Base-by-base conservation (phyloP, 2,329 filamentous ascomycete species). In the Sarocladiaceae sp. region DNA sequence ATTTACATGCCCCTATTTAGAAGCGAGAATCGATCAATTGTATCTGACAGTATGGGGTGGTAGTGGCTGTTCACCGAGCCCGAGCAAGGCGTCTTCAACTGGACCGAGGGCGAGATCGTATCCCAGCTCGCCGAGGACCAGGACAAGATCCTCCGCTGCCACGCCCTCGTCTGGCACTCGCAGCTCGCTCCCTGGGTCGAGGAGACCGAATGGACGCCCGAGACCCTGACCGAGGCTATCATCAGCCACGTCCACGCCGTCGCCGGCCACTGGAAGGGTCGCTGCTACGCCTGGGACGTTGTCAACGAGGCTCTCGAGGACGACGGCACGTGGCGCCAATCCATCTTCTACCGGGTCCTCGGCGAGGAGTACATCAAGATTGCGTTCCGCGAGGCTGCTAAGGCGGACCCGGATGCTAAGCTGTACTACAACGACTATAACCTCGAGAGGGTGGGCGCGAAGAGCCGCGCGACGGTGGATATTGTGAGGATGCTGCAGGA, bases 241-340 rank as follows among this genome's bases (percentile, higher is more conserved):
- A 50, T 56, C 58, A 73, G 73, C 43, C 81, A 85, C 59, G 76
- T 85, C 51, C 70, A 72, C 48, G 69, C 74, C 50, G 76, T 74
- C 41, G 73, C 76, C 6, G 65, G 62, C 12, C 70, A 82, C 59
- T 82, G 74, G 65, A 72, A 73, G 58, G 73, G 76, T 45, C 67
- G 75, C 51, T 81, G 79, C 59, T 76, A 77, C 56, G 69, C 72
- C 23, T 84, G 79, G 79, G 80, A 84, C 45, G 80, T 84, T 0
- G 70, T 82, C 19, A 84, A 84, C 57, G 74, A 80, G 59, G 72
- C 70, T 9, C 66, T 79, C 45, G 69, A 76, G 45, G 75, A 79
- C 47, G 69, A 75, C 54, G 73, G 73, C 16, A 68, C 65, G 1
- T 72, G 65, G 51, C 65, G 72, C 45, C 53, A 67, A 47, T 62